phyloP scores from a whole-genome alignment of 2,329 filamentous ascomycete genomes.

The Ceratocystis smalleyi region DNA sequence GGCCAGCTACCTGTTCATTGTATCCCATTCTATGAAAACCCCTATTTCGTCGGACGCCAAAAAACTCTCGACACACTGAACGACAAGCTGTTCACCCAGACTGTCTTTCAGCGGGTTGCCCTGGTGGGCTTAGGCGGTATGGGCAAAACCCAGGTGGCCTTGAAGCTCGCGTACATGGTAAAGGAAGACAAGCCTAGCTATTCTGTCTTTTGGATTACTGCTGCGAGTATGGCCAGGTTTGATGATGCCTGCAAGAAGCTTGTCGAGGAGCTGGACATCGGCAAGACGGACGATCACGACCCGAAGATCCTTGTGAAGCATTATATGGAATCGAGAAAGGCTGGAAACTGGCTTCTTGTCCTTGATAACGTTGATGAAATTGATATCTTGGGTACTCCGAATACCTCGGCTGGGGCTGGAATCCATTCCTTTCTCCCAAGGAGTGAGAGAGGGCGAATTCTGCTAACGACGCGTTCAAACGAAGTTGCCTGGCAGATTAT shows the following conservation, averaged over 20 bases:
- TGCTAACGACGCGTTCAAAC: constrained; percentile 10
- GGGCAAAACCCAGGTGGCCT: neutral
- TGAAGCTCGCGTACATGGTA: neutral
- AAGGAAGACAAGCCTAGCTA: neutral
- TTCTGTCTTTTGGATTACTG: constrained; percentile 4
- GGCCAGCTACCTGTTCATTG: neutral
- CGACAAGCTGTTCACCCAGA: neutral
- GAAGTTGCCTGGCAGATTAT: neutral
- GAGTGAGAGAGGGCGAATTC: constrained; percentile 6
- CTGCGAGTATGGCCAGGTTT: neutral
- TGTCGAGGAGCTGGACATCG: neutral
- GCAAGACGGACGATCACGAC: neutral
- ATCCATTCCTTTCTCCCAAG: constrained; percentile 22
- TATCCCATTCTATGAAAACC: neutral
- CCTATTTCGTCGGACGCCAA: neutral
- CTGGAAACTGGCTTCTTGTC: constrained; percentile 20
- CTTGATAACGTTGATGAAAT: constrained; percentile 21
- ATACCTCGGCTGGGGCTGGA: neutral
- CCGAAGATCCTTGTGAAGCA: constrained; percentile 13
- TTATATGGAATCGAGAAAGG: constrained; percentile 17
- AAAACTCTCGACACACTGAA: neutral
- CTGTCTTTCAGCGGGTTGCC: neutral
- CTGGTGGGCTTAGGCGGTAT: neutral
- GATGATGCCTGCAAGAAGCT: neutral
- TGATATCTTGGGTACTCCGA: neutral